Conservation (phyloP, 75 land plant genomes). For the Ceratopteris richardii region DNA sequence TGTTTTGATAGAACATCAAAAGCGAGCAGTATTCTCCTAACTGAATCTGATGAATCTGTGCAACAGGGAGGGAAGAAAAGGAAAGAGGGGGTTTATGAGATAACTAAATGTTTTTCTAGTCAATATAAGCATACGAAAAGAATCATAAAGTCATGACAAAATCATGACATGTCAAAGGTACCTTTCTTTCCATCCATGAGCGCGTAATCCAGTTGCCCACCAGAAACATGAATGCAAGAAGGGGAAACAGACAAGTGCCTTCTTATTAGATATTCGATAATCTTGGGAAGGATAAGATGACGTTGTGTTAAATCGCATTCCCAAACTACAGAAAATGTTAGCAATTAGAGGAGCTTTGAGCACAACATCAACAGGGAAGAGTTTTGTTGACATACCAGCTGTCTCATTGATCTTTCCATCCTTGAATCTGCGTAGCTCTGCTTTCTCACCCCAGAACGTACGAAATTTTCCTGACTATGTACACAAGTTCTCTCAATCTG, state of each 20-base stretch:
- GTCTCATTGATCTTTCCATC: constrained; percentile 88
- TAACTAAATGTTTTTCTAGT: neutral
- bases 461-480: constrained; percentile 60
- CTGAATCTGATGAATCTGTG: constrained; percentile 50
- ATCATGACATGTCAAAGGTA: constrained; percentile 4
- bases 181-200: constrained; percentile 49
- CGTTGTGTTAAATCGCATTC: constrained; percentile 59
- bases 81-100: too few species aligned
- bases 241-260: constrained; percentile 52
- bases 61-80: constrained; percentile 5
- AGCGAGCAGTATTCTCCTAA: constrained; percentile 44
- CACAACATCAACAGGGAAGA: neutral
- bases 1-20: constrained; percentile 58
- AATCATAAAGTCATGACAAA: neutral
- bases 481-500: neutral
- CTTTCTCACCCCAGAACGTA: constrained; percentile 84
- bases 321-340: constrained; percentile 49
- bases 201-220: constrained; percentile 76
- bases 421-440: constrained; percentile 73
- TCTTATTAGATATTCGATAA: constrained; percentile 43
- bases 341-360: neutral
- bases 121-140: neutral
- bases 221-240: constrained; percentile 28
- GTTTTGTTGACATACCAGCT: constrained; percentile 42
- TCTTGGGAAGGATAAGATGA: constrained; percentile 65